A percentile compares a stretch with the other conserved stretches of the same genome.
These are phyloP conservation scores for Zygoascus biomembranicola DNA, from an alignment of 805 yeast genomes.

Conservation along the genomic window DNA sequence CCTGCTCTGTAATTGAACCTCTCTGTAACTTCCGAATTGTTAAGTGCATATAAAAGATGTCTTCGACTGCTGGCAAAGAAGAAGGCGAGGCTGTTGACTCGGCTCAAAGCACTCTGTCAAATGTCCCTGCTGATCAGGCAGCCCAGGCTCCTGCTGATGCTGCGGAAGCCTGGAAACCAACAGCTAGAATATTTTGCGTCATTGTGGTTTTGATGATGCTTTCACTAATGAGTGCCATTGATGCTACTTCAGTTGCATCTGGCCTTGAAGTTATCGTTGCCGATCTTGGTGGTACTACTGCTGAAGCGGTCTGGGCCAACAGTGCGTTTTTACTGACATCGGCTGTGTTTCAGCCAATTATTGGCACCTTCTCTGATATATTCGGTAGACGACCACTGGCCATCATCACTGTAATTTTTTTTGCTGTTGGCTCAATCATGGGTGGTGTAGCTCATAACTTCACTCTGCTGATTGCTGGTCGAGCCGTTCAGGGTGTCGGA, in stretches of 20 bases:
- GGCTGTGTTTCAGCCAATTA: constrained; percentile 13
- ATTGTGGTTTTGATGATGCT: constrained; percentile 7
- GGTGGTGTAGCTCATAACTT: constrained; percentile 47
- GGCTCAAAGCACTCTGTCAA: not conserved
- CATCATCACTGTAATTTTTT: constrained; percentile 41
- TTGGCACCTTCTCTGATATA: constrained; percentile 13
- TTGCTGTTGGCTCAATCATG: constrained; percentile 55
- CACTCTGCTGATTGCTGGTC: constrained; percentile 59
- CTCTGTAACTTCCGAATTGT: too few relatives aligned
- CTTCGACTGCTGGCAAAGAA: too few relatives aligned
- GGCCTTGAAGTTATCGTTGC: constrained; percentile 10
- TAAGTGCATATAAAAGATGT: too few relatives aligned
- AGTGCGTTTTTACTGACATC: constrained; percentile 22
- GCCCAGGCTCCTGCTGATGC: not conserved
- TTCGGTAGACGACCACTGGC: constrained; percentile 40
- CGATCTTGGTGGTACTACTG: constrained; percentile 20
- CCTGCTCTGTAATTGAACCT: too few relatives aligned
- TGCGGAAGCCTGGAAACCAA: constrained; percentile 10
- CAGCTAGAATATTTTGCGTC: constrained; percentile 7
- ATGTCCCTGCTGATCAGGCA: not conserved
- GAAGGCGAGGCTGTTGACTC: not conserved
- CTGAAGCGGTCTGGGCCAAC: constrained; percentile 25
- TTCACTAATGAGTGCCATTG: constrained; percentile 12
- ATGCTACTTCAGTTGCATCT: constrained; percentile 14
- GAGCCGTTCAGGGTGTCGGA: constrained; percentile 51